Evolutionary conservation across 371 early-diverging fungal genomes (phyloP).

Genomic region (Apophysomyces trapeziformis): DNA sequence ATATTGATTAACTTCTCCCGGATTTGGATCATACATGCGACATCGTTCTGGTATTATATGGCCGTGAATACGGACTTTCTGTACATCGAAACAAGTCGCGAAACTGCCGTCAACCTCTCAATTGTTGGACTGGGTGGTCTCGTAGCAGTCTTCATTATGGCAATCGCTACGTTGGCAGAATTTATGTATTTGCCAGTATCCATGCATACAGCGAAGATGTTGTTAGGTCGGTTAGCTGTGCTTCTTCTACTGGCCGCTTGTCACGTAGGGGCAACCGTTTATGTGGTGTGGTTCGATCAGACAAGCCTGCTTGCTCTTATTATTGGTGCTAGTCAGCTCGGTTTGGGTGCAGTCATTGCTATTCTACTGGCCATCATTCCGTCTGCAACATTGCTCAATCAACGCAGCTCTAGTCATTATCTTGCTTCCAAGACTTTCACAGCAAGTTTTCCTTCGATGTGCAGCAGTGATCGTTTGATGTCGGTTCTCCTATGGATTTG

Average conservation of each 20-base stretch:
- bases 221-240: conserved; percentile 60
- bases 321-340: conserved; percentile 67
- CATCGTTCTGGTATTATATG: conserved; percentile 84
- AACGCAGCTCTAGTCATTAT: conserved; percentile 34
- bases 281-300: conserved; percentile 54
- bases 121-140: conserved; percentile 77
- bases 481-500: conserved; percentile 79
- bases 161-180: conserved; percentile 71
- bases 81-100: conserved; percentile 39
- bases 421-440: conserved; percentile 78
- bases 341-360: conserved; percentile 69
- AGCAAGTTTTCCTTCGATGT: conserved; percentile 74
- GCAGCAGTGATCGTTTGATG: conserved; percentile 65
- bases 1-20: conserved; percentile 84
- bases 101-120: conserved; percentile 60
- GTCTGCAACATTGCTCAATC: conserved; percentile 64
- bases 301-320: conserved; percentile 49
- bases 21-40: conserved; percentile 84
- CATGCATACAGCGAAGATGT: conserved; percentile 55
- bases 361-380: conserved; percentile 68
- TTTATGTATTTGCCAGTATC: conserved; percentile 68
- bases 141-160: conserved; percentile 68
- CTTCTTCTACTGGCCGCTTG: conserved; percentile 61
- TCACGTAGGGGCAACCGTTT: conserved; percentile 70
- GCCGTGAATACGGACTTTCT: conserved; percentile 74